These are phyloP conservation scores for Clavulina sp. DNA, from an alignment of 768 basidiomycete species.

Conservation along the genomic window DNA sequence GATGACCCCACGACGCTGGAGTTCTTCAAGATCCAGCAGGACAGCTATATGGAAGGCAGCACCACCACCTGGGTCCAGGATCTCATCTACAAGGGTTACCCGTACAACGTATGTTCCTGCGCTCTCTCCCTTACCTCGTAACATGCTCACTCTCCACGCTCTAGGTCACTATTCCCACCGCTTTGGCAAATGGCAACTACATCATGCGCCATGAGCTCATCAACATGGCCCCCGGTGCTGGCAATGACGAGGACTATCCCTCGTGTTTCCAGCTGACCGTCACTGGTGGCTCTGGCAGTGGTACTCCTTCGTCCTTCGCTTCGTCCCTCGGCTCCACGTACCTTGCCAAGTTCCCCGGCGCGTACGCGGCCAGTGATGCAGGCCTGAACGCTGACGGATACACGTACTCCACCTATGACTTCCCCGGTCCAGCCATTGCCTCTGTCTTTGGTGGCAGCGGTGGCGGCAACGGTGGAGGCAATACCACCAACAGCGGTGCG, in stretches of 20 bases:
- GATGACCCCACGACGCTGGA: constrained; percentile 39
- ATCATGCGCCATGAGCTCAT: constrained; percentile 56
- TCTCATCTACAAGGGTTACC: constrained; percentile 18
- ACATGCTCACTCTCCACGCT: background rate
- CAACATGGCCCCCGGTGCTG: constrained; percentile 36
- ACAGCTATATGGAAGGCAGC: constrained; percentile 11
- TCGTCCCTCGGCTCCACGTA: background rate
- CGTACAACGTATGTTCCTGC: constrained; percentile 3
- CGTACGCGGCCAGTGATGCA: constrained; percentile 49
- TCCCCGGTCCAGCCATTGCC: constrained; percentile 12
- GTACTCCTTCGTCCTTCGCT: constrained; percentile 27
- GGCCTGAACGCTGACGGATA: constrained; percentile 36
- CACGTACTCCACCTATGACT: constrained; percentile 1
- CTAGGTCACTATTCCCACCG: constrained; percentile 14
- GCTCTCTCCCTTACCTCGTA: background rate
- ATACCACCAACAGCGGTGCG: background rate
- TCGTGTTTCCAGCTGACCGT: constrained; percentile 41
- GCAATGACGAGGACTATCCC: constrained; percentile 70
- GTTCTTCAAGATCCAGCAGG: constrained; percentile 59
- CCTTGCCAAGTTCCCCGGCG: constrained; percentile 53
- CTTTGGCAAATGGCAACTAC: constrained; percentile 50
- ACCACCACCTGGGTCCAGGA: constrained; percentile 43
- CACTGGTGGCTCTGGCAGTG: constrained; percentile 34
- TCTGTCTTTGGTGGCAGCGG: background rate
- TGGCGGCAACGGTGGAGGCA: background rate